Base-by-base conservation (phyloP, 495 filamentous ascomycete genomes). In the Podospora sp. region DNA sequence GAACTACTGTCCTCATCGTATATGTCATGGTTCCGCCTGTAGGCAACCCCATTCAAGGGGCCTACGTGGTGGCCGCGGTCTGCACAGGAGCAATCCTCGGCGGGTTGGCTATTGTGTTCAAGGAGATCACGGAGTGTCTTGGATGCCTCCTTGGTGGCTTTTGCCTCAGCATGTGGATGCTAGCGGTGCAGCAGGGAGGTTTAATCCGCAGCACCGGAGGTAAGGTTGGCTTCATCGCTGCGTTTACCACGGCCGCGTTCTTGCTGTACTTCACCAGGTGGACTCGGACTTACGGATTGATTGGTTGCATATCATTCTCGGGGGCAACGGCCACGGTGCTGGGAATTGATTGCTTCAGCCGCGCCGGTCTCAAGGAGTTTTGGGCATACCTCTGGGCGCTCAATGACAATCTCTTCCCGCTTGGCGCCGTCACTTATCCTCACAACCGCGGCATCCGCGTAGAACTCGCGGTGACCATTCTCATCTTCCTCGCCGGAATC, bases 371-470 rank as follows among this genome's bases (percentile, higher is more conserved):
- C 70, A 97, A 95, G 73, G 94, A 97, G 73, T 97, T 97, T 66
- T 98, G 94, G 94, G 83, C 93, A 11, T 98, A 96, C 74, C 86
- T 97, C 35, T 98, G 94, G 94, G 83, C 82, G 60, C 81, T 97
- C 40, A 97, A 97, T 75, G 81, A 86, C 40, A 82, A 91, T 25
- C 79, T 92, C 5, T 97, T 97, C 72, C 94, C 94, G 0, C 78
- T 92, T 21, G 83, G 84, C 24, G 89, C 90, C 0, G 81, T 83
- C 35, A 93, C 90, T 0, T 98, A 96, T 73, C 94, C 94, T 0
- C 82, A 97, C 3, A 97, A 94, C 0, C 89, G 90, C 53, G 92
- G 92, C 12, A 95, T 97, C 49, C 85, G 86, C 12, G 94, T 94
- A 24, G 94, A 98, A 71, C 85, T 93, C 52, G 94, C 93, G 0